These are phyloP conservation scores for Dryas integrifolia DNA, from an alignment of 331 rosid genomes.

Conservation along the genomic window DNA sequence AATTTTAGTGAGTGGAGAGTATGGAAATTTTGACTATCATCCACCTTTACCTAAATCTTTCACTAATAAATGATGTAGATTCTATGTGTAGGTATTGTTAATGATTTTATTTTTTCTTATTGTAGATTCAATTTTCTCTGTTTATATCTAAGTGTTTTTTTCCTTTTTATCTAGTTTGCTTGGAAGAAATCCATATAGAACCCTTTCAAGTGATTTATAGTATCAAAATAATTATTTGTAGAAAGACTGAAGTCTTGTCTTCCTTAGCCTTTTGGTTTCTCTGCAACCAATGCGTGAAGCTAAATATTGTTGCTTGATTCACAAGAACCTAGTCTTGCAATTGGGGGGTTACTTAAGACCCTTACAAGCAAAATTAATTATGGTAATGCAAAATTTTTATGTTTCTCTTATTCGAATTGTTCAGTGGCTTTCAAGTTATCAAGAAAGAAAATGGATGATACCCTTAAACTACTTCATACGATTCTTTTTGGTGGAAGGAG, in stretches of 20 bases:
- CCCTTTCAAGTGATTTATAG: neutral
- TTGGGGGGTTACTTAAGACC: neutral
- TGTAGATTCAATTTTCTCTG: neutral
- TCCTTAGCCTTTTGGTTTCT: neutral
- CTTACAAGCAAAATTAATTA: neutral
- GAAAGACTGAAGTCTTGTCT: neutral
- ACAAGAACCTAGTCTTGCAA: neutral
- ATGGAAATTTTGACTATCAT: neutral
- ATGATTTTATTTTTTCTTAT: neutral
- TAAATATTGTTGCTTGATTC: neutral
- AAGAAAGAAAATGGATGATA: conserved; percentile 78
- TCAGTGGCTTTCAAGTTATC: conserved; percentile 91
- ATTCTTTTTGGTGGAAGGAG: conserved; percentile 96
- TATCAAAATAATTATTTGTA: neutral
- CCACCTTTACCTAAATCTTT: neutral
- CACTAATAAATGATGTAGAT: neutral
- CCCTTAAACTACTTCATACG: conserved; percentile 80
- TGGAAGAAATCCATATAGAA: neutral
- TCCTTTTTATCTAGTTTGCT: neutral
- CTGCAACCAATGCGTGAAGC: neutral
- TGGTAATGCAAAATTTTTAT: neutral
- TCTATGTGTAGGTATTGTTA: neutral
- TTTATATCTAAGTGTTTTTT: neutral
- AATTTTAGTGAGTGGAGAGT: neutral
- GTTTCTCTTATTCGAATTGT: neutral